phyloP scores from a whole-genome alignment of 345 rosid species.

The Melastoma malabathricum region DNA sequence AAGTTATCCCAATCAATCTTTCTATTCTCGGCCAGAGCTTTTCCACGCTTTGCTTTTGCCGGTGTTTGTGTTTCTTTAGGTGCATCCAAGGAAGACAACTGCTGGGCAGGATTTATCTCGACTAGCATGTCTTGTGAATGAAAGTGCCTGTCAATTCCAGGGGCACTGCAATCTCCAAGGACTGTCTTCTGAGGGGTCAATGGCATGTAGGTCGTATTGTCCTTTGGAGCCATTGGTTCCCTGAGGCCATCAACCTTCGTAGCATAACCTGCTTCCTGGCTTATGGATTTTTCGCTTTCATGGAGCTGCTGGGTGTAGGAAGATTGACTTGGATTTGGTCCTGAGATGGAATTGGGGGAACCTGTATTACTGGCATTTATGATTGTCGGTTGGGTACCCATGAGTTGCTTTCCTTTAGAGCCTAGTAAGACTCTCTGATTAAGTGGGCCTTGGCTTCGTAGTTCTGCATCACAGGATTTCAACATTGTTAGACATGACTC shows the following conservation, averaged over 20 bases:
- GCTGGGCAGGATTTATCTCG: conserved; percentile 23
- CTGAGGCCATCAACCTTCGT: neutral
- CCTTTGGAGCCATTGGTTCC: conserved; percentile 14
- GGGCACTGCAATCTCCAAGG: conserved; percentile 17
- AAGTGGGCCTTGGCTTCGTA: conserved; percentile 9
- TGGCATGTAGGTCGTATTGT: conserved; percentile 12
- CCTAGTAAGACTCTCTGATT: conserved; percentile 13
- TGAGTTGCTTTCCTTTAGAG: conserved; percentile 12
- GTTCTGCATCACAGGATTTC: conserved; percentile 16
- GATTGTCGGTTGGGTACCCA: conserved; percentile 6
- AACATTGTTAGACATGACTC: conserved; percentile 33
- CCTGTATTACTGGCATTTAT: conserved; percentile 13
- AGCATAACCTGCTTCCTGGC: conserved; percentile 8
- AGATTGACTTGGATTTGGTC: conserved; percentile 12
- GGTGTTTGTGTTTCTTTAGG: conserved; percentile 15
- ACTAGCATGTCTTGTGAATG: conserved; percentile 13
- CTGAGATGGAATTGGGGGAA: conserved; percentile 15
- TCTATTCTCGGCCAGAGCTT: conserved; percentile 20
- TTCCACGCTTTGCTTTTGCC: conserved; percentile 36
- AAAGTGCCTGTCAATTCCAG: conserved; percentile 13
- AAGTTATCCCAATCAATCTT: conserved; percentile 68
- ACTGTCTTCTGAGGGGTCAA: conserved; percentile 14
- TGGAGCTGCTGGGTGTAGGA: conserved; percentile 13
- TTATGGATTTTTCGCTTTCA: conserved; percentile 19
- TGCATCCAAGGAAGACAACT: conserved; percentile 13